phyloP scores from a whole-genome alignment of 2,329 filamentous ascomycete species.

The Talaromyces sp. region DNA sequence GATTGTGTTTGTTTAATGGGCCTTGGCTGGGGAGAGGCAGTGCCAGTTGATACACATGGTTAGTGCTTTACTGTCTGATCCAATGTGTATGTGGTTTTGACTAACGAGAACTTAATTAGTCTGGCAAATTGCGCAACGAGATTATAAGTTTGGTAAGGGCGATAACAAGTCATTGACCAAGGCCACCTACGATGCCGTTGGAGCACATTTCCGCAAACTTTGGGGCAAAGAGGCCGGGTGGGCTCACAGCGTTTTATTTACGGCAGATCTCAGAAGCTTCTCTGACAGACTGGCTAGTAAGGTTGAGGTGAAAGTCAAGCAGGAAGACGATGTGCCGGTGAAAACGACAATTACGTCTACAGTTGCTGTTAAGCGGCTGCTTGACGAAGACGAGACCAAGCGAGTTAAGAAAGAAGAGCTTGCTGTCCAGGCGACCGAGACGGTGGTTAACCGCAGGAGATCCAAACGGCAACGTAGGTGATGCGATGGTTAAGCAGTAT shows the following conservation, averaged over 20 bases:
- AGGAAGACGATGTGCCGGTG: slow-evolving; percentile 31
- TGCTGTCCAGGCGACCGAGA: slow-evolving; percentile 17
- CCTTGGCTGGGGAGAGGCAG: slow-evolving; percentile 89
- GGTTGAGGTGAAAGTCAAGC: slow-evolving; percentile 35
- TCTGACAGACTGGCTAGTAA: slow-evolving; percentile 60
- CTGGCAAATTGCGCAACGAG: slow-evolving; percentile 95
- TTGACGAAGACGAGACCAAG: slow-evolving; percentile 24
- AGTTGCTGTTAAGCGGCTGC: slow-evolving; percentile 27
- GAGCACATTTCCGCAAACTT: slow-evolving; percentile 80
- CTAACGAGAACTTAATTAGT: slow-evolving; percentile 50
- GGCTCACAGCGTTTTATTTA: slow-evolving; percentile 96
- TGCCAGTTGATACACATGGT: slow-evolving; percentile 92
- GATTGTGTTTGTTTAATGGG: slow-evolving; percentile 98
- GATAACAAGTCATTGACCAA: slow-evolving; percentile 86
- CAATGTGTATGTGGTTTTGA: background rate
- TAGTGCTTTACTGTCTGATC: slow-evolving; percentile 23
- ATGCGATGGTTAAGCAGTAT: background rate
- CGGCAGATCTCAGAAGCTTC: slow-evolving; percentile 84
- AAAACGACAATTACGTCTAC: slow-evolving; percentile 31
- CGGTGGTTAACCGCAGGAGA: slow-evolving; percentile 10
- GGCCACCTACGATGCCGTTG: slow-evolving; percentile 82
- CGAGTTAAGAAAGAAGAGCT: slow-evolving; percentile 20
- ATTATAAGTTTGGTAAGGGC: slow-evolving; percentile 85
- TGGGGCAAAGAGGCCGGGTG: slow-evolving; percentile 96
- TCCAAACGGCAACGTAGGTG: slow-evolving; percentile 19